These are phyloP conservation scores for Myxozyma kluyveri DNA, from an alignment of 805 yeast genomes.

Conservation along the genomic window DNA sequence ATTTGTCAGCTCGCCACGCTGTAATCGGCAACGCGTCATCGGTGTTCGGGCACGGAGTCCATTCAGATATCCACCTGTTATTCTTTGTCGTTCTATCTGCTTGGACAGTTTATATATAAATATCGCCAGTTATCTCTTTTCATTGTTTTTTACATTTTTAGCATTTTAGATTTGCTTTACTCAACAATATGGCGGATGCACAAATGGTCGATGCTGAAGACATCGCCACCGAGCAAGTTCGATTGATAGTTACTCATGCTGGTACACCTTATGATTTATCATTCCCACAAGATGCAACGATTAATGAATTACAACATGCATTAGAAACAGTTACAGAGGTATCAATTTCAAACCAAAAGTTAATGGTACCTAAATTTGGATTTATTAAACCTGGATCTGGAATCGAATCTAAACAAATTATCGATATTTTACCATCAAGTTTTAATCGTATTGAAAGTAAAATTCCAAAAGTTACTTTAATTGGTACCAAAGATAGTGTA, in stretches of 20 bases:
- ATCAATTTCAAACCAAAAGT: constrained; percentile 36
- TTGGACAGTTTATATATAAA: no score
- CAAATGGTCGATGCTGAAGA: not conserved
- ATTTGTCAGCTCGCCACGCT: not conserved
- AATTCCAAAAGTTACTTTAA: constrained; percentile 33
- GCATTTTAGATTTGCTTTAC: not conserved
- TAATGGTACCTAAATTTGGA: constrained; percentile 35
- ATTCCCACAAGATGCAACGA: constrained; percentile 10
- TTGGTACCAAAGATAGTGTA: constrained; percentile 36
- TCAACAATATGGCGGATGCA: not conserved
- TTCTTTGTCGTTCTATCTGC: not conserved
- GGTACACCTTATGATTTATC: constrained; percentile 9
- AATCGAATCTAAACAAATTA: constrained; percentile 11
- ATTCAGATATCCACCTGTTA: not conserved
- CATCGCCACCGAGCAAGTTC: constrained; percentile 6
- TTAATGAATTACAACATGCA: constrained; percentile 30
- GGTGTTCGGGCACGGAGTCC: no score
- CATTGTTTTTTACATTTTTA: not conserved
- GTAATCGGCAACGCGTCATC: not conserved
- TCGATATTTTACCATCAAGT: constrained; percentile 21
- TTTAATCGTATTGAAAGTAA: constrained; percentile 17
- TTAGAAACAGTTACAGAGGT: constrained; percentile 35
- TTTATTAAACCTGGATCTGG: constrained; percentile 19
- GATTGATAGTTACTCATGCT: constrained; percentile 9
- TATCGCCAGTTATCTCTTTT: not conserved